Percentiles rank a stretch among this genome's conserved stretches.
phyloP scores from a whole-genome alignment of 2,329 filamentous ascomycete species.

The Huntiella bhutanensis region DNA sequence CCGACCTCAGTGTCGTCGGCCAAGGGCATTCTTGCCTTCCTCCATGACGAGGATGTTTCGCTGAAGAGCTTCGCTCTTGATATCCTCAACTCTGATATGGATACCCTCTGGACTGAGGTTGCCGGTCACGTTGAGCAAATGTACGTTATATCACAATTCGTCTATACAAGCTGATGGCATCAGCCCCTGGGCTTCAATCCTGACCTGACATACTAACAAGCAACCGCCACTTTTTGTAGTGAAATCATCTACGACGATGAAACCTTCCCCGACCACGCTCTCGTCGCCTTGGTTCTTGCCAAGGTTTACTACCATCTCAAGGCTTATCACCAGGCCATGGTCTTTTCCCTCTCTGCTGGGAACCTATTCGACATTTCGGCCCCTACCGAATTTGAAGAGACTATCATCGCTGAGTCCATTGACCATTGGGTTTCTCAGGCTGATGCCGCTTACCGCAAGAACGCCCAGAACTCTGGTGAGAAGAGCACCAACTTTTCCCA shows the following conservation, averaged over 20 bases:
- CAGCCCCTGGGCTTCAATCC: neutral
- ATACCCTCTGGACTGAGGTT: constrained; percentile 94
- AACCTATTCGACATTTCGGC: constrained; percentile 86
- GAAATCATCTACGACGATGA: constrained; percentile 97
- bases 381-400: constrained; percentile 92
- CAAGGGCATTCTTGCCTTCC: constrained; percentile 83
- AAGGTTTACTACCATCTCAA: constrained; percentile 99
- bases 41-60: constrained; percentile 84
- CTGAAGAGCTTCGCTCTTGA: constrained; percentile 90
- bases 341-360: constrained; percentile 84
- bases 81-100: constrained; percentile 88
- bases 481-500: constrained; percentile 54
- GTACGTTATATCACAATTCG: constrained; percentile 28
- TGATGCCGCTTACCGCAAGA: constrained; percentile 24
- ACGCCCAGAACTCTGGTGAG: constrained; percentile 27
- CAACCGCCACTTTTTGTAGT: constrained; percentile 27
- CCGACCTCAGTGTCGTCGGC: constrained; percentile 55
- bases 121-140: constrained; percentile 83
- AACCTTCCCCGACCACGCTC: constrained; percentile 76
- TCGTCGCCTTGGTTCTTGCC: constrained; percentile 82
- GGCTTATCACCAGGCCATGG: constrained; percentile 98
- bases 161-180: neutral
- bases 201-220: constrained; percentile 5
- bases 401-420: constrained; percentile 94
- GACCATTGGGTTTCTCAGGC: constrained; percentile 72